phyloP scores from a whole-genome alignment of 768 basidiomycete species.

The Suillus subluteus region DNA sequence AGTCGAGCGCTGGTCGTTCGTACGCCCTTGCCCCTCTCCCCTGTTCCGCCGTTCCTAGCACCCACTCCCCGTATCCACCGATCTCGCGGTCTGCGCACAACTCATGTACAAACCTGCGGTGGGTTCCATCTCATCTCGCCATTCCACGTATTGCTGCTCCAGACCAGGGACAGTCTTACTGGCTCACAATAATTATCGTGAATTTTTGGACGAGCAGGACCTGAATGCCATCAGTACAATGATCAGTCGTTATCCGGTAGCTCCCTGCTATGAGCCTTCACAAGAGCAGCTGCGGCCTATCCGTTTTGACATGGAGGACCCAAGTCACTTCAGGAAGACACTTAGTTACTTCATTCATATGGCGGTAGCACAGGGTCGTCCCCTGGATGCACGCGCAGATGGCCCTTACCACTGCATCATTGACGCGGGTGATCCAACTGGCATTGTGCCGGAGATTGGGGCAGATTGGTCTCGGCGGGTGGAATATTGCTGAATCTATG shows the following conservation, averaged over 20 bases:
- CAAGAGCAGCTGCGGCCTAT: slow-evolving; percentile 12
- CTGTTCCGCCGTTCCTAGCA: not conserved
- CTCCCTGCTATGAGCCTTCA: slow-evolving; percentile 2
- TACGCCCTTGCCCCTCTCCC: not conserved
- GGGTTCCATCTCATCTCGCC: not conserved
- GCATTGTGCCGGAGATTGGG: slow-evolving; percentile 15
- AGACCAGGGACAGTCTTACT: not conserved
- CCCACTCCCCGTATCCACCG: not conserved
- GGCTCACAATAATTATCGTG: not conserved
- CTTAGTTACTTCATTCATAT: slow-evolving; percentile 12
- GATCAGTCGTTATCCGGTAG: slow-evolving; percentile 10
- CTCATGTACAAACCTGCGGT: slow-evolving; percentile 7
- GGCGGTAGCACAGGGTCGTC: slow-evolving; percentile 13
- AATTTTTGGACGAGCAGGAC: slow-evolving; percentile 1
- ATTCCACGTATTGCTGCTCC: not conserved
- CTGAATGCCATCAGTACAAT: not conserved
- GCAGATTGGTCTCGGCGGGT: slow-evolving; percentile 4
- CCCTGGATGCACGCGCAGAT: slow-evolving; percentile 17
- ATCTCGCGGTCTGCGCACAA: slow-evolving; percentile 9
- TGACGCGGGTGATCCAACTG: slow-evolving; percentile 1
- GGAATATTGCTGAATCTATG: not conserved
- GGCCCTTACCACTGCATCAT: slow-evolving; percentile 11
- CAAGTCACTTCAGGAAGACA: not conserved
- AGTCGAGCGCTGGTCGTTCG: slow-evolving; percentile 3
- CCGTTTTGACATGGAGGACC: slow-evolving; percentile 16